Conservation (phyloP, 805 yeast species). For the Kodamaea leandrae region DNA sequence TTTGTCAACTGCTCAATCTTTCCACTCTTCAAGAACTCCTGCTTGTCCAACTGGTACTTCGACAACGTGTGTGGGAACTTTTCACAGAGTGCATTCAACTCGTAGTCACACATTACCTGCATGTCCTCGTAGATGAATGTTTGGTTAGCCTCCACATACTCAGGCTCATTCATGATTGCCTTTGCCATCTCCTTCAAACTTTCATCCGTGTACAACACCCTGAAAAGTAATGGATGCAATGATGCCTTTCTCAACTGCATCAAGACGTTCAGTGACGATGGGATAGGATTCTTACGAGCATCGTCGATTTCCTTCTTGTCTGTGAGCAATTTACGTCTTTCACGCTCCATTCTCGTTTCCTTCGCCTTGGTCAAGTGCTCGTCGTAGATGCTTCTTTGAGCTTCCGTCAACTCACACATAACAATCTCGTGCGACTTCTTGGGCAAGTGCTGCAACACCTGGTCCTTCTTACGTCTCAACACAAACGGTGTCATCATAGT, state of each 20-base stretch:
- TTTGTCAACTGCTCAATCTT: slow-evolving; percentile 60
- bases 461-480: slow-evolving; percentile 85
- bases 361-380: slow-evolving; percentile 50
- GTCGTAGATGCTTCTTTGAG: slow-evolving; percentile 60
- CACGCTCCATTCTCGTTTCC: slow-evolving; percentile 41
- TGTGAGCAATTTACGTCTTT: slow-evolving; percentile 37
- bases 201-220: slow-evolving; percentile 58
- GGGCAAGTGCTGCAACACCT: slow-evolving; percentile 88
- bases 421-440: slow-evolving; percentile 63
- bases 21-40: slow-evolving; percentile 66
- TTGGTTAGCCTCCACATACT: slow-evolving; percentile 73
- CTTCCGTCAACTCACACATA: slow-evolving; percentile 59
- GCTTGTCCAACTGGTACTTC: slow-evolving; percentile 49
- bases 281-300: slow-evolving; percentile 32
- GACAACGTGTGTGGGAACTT: slow-evolving; percentile 68
- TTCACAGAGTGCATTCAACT: slow-evolving; percentile 70
- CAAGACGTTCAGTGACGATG: slow-evolving; percentile 63
- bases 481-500: slow-evolving; percentile 99
- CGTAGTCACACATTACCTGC: slow-evolving; percentile 92
- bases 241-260: slow-evolving; percentile 93
- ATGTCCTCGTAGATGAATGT: slow-evolving; percentile 86
- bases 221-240: slow-evolving; percentile 83
- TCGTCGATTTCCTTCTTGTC: slow-evolving; percentile 33
- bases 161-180: slow-evolving; percentile 77
- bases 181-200: slow-evolving; percentile 65